Base-by-base conservation (phyloP, 1,139 yeast species). In the Pichia sp. region DNA sequence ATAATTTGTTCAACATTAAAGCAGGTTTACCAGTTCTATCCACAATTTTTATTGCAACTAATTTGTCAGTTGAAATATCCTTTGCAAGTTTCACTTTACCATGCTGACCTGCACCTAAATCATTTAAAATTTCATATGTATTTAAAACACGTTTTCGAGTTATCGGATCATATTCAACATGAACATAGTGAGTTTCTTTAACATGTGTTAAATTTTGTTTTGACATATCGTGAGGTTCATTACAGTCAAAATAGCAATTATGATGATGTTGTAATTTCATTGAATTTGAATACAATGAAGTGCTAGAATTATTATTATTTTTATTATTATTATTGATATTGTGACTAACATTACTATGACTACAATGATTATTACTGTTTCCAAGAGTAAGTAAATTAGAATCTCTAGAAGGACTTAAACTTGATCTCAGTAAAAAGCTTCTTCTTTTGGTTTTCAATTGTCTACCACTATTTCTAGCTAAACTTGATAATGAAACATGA, bases 51-150 rank as follows among this genome's bases (percentile, higher is more conserved):
- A 95, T 91, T 0, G 99, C 99, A 28, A 91, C 98, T 47, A 82
- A 73, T 59, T 84, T 87, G 48, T 82, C 79, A 16, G 85, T 77
- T 27, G 80, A 76, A 51, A 84, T 69, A 65, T 91, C 95, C 55
- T 79, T 78, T 0, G 96, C 99, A 28, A 95, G 75, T 67, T 93
- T 95, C 45, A 95, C 99, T 67, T 90, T 91, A 19, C 99, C 99
- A 69, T 93, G 99, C 67, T 93, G 97, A 14, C 99, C 99, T 48
- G 88, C 77, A 5, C 99, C 99, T 41, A 95, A 75, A 69, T 93
- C 98, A 45, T 78, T 74, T 42, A 91, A 72, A 42, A 95, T 87
- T 68, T 93, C 99, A 66, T 93, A 95, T 0, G 96, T 84, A 70
- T 95, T 95, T 56, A 95, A 75, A 31, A 87, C 83, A 66, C 91